Base-by-base conservation (phyloP, 1,139 yeast genomes). In the Yamadazyma membranifaciens region DNA sequence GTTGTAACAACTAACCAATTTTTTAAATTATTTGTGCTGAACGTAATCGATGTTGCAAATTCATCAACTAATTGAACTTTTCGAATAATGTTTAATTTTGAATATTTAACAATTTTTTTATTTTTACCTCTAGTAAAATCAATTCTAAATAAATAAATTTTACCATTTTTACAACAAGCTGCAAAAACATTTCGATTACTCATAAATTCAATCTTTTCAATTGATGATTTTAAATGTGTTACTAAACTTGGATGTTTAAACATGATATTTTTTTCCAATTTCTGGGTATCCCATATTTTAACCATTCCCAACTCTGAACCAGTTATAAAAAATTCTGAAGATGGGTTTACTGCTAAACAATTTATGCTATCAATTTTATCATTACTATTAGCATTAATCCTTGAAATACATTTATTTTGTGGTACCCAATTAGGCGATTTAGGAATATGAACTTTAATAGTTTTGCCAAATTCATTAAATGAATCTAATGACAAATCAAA, bases 301-400 rank as follows among this genome's bases (percentile, higher is more conserved):
- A 92, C 54, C 2, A 65, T 53, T 0, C 98, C 97, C 37, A 75
- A 73, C 34, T 81, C 83, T 4, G 94, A 86, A 3, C 91, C 96
- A 1, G 94, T 83, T 2, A 88, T 67, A 49, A 92, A 83, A 51
- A 78, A 85, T 31, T 77, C 77, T 15, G 80, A 75, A 33, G 83
- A 80, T 0, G 88, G 84, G 11, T 81, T 67, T 0, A 78, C 75
- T 3, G 73, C 75, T 9, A 89, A 60, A 34, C 83, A 66, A 20
- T 73, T 81, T 10, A 89, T 66, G 1, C 65, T 65, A 43, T 67
- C 73, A 6, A 62, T 56, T 9, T 17, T 16, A 14, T 36, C 31
- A 3, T 50, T 48, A 13, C 45, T 41, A 11, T 45, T 46, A 22
- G 45, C 53, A 37, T 65, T 60, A 26, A 68, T 57, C 43, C 78